Conservation (phyloP, 2,329 filamentous ascomycete genomes). For the Cyphellophora attinorum region DNA sequence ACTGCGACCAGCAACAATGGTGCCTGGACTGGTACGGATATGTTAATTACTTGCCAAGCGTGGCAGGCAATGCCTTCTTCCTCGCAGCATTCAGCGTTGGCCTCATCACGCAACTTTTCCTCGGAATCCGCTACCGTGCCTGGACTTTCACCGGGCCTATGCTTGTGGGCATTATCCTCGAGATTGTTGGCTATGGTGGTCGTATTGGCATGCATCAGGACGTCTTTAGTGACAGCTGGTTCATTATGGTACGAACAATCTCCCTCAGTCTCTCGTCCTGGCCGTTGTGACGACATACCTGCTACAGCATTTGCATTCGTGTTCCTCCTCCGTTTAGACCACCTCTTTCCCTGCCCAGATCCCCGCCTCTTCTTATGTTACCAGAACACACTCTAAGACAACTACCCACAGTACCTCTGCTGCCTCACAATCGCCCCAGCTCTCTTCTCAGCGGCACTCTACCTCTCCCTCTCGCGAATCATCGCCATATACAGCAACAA, state of each 20-base stretch:
- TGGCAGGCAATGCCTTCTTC: conserved; percentile 3
- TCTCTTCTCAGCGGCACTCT: conserved; percentile 53
- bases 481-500: conserved; percentile 18
- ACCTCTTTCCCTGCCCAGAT: too few species aligned
- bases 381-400: too few species aligned
- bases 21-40: conserved; percentile 4
- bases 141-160: conserved; percentile 32
- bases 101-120: neutral
- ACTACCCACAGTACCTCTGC: too few species aligned
- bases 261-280: too few species aligned
- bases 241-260: too few species aligned
- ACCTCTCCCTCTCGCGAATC: conserved; percentile 55
- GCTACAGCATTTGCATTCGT: too few species aligned
- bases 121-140: conserved; percentile 1
- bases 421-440: conserved; percentile 24
- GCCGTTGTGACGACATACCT: too few species aligned
- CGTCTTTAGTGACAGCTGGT: conserved; percentile 3
- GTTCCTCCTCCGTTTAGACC: too few species aligned
- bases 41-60: conserved; percentile 3
- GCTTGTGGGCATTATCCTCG: conserved; percentile 41
- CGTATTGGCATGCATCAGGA: conserved; percentile 47
- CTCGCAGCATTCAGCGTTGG: conserved; percentile 1
- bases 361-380: too few species aligned
- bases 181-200: conserved; percentile 50
- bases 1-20: conserved; percentile 3